phyloP scores from a whole-genome alignment of 768 basidiomycete species.

The Macrolepiota fuliginosa region DNA sequence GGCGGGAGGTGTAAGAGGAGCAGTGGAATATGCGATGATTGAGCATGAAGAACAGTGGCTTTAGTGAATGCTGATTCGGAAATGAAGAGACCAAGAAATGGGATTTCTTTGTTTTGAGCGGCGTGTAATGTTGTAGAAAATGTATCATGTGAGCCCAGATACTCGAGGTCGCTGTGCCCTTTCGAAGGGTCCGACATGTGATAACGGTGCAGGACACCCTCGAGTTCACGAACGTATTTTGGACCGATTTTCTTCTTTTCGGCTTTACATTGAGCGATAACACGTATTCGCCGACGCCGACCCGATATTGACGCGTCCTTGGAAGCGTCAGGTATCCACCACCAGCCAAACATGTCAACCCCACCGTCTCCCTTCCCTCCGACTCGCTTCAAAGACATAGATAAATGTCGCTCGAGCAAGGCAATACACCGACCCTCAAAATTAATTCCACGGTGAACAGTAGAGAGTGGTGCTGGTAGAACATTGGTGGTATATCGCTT shows the following conservation, averaged over 20 bases:
- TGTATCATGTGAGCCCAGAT: neutral
- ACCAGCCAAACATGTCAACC: constrained; percentile 88
- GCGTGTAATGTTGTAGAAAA: neutral
- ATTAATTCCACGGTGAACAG: constrained; percentile 64
- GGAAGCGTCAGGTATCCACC: constrained; percentile 67
- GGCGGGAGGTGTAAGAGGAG: constrained; percentile 77
- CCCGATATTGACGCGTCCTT: neutral
- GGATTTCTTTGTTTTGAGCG: neutral
- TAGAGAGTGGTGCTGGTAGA: constrained; percentile 30
- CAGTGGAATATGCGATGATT: constrained; percentile 75
- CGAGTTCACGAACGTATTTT: constrained; percentile 82
- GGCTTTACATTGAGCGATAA: constrained; percentile 90
- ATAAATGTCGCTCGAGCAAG: constrained; percentile 60
- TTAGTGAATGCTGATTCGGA: constrained; percentile 82
- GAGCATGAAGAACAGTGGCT: constrained; percentile 63
- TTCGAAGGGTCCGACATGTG: constrained; percentile 12
- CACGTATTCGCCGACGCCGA: constrained; percentile 56
- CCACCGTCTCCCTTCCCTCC: constrained; percentile 92
- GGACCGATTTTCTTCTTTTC: constrained; percentile 81
- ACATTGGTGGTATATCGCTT: neutral
- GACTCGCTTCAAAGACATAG: constrained; percentile 77
- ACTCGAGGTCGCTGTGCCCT: neutral
- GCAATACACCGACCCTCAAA: constrained; percentile 72
- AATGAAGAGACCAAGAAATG: constrained; percentile 65
- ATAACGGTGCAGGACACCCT: constrained; percentile 75